Evolutionary conservation across 306 rosid genomes (phyloP), one percentile per base, ranked within the genome.

Genomic region (Corylus americana): DNA sequence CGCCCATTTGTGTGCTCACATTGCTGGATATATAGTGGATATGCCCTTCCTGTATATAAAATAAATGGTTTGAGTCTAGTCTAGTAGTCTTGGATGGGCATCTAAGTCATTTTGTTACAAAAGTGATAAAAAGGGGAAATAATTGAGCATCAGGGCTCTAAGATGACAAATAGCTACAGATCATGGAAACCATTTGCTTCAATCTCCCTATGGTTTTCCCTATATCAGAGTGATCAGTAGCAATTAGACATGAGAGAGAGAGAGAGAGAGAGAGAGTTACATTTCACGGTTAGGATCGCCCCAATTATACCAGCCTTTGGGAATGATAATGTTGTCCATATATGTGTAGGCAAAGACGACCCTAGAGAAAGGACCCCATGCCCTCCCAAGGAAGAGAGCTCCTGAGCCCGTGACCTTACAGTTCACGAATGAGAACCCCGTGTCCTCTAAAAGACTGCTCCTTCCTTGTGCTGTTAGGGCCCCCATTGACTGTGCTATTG

Each of bases 251-350:
- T 6, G 51, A 58, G 5, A 48, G 29, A 45, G 35, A 54, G 8
- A 3, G 11, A 61, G 51, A 58, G 5, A 48, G 29, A 45, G 35
- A 54, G 8, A 3, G 11, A 61, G 83, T 0, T 89, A 96, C 99
- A 88, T 89, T 89, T 96, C 93, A 69, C 99, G 96, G 73, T 77
- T 90, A 62, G 96, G 99, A 78, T 96, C 99, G 68, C 96, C 98
- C 99, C 99, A 96, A 64, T 96, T 96, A 77, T 93, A 89, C 99
- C 99, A 96, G 78, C 99, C 99, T 57, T 90, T 93, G 81, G 98
- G 99, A 85, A 88, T 85, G 89, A 96, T 96, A 78, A 96, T 96
- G 71, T 96, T 86, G 88, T 96, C 99, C 99, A 96, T 96, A 50
- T 93, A 88, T 0, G 99, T 96, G 51, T 88, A 89, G 35, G 99